Base-by-base conservation (phyloP, 306 rosid genomes). In the Arachis stenosperma region DNA sequence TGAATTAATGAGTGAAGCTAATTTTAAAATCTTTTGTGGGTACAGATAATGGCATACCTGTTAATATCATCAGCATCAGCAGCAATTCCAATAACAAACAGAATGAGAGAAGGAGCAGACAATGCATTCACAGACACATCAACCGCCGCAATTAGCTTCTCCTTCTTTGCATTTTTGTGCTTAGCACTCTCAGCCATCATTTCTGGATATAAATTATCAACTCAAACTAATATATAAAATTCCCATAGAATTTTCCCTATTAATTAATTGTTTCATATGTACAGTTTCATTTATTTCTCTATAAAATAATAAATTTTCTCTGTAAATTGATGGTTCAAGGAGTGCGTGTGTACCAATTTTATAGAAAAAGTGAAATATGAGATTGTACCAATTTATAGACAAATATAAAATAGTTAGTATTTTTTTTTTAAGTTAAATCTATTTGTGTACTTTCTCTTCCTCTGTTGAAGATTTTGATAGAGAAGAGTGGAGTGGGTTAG, bases 1-100 rank as follows among this genome's bases (percentile, higher is more conserved):
- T 48, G 4, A 4, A 33, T 33, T 33, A 4, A 2, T 58, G 40
- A 52, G 37, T 3, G 36, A 14, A 70, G 39, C 13, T 65, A 54
- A 13, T 60, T 22, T 44, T 30, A 0, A 42, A 64, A 47, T 0
- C 15, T 30, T 59, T 4, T 54, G 33, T 39, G 33, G 13, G 60
- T 79, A 79, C 84, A 93, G 97, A 72, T 87, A 2, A 70, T 77
- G 74, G 90, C 98, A 10, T 93, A 89, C 75, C 74, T 89, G 0
- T 74, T 90, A 84, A 71, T 93, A 58, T 93, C 96, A 56, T 71
- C 97, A 36, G 68, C 92, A 1, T 93, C 97, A 4, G 40, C 92
- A 5, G 89, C 88, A 0, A 67, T 82, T 75, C 90, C 96, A 3
- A 0, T 85, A 73, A 90, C 88, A 65, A 63, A 88, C 41, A 64